Conservation (phyloP, 805 yeast species). For the Monosporozyma unispora region DNA sequence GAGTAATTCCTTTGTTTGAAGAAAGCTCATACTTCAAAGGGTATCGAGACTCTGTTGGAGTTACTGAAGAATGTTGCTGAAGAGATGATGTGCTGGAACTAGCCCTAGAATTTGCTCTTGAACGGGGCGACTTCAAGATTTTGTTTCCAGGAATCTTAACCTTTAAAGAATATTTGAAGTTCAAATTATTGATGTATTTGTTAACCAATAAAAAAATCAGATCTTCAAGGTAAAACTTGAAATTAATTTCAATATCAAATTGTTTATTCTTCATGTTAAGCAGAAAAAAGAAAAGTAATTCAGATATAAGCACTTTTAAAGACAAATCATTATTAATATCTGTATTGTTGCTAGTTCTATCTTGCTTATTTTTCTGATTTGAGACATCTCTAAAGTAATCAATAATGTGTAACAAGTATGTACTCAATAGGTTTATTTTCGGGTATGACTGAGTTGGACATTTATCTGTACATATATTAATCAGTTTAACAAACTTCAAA, state of each 20-base stretch:
- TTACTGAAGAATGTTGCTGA: background rate
- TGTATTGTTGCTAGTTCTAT: background rate
- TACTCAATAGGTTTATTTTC: constrained; percentile 3
- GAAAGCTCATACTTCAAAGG: constrained; percentile 9
- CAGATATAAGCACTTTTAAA: constrained; percentile 6
- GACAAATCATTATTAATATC: background rate
- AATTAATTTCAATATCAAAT: background rate
- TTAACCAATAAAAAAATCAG: constrained; percentile 10
- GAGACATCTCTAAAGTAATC: background rate
- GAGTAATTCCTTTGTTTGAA: constrained; percentile 12
- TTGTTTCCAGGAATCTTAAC: constrained; percentile 1
- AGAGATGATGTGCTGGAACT: background rate
- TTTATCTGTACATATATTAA: constrained; percentile 14
- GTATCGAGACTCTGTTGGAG: background rate
- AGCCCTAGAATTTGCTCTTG: background rate
- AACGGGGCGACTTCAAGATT: background rate
- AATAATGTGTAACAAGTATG: constrained; percentile 7
- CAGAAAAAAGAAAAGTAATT: constrained; percentile 11
- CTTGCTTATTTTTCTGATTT: too few relatives aligned
- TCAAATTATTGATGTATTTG: constrained; percentile 12
- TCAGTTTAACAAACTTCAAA: constrained; percentile 15
- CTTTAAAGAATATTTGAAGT: constrained; percentile 16
- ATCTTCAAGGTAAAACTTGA: constrained; percentile 6
- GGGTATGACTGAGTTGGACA: constrained; percentile 11
- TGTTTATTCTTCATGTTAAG: constrained; percentile 1